A percentile compares a stretch with the other conserved stretches of the same genome.
Evolutionary conservation across 2,329 filamentous ascomycete species (phyloP).

Genomic region (Stachybotrys chartarum): DNA sequence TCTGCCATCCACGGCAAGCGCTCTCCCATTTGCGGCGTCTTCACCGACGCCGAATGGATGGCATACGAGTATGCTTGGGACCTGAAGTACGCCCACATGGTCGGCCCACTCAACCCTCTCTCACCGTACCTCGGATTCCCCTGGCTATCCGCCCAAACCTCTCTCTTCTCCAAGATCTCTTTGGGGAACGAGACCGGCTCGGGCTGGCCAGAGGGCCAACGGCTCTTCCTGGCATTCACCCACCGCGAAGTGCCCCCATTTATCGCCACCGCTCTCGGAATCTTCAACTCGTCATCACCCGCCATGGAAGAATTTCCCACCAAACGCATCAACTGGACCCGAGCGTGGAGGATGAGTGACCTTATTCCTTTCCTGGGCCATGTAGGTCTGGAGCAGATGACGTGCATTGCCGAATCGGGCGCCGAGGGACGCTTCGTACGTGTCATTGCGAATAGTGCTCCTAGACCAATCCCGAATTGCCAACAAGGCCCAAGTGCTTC

Average conservation of each 20-base stretch:
- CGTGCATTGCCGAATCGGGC: slow-evolving; percentile 3
- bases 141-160: slow-evolving; percentile 57
- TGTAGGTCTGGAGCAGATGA: slow-evolving; percentile 17
- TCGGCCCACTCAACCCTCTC: slow-evolving; percentile 54
- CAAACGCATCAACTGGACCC: slow-evolving; percentile 11
- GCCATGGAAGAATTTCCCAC: slow-evolving; percentile 12
- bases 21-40: slow-evolving; percentile 55
- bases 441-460: slow-evolving; percentile 15
- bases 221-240: slow-evolving; percentile 62
- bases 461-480: slow-evolving; percentile 11
- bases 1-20: slow-evolving; percentile 51
- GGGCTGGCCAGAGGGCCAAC: slow-evolving; percentile 28
- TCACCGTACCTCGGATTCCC: slow-evolving; percentile 55
- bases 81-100: slow-evolving; percentile 57
- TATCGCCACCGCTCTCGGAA: slow-evolving; percentile 57
- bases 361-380: slow-evolving; percentile 13
- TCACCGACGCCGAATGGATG: slow-evolving; percentile 58
- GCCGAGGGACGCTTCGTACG: slow-evolving; percentile 8
- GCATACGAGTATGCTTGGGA: slow-evolving; percentile 59
- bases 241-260: slow-evolving; percentile 63
- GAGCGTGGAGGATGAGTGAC: slow-evolving; percentile 17
- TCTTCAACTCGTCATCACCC: slow-evolving; percentile 45
- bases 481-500: slow-evolving; percentile 12
- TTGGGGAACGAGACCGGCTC: slow-evolving; percentile 22
- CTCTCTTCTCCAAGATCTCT: slow-evolving; percentile 26